A percentile compares a stretch with the other conserved stretches of the same genome.
Conservation (phyloP, 1,284 basidiomycete genomes). For the Trichosporon sp. region DNA sequence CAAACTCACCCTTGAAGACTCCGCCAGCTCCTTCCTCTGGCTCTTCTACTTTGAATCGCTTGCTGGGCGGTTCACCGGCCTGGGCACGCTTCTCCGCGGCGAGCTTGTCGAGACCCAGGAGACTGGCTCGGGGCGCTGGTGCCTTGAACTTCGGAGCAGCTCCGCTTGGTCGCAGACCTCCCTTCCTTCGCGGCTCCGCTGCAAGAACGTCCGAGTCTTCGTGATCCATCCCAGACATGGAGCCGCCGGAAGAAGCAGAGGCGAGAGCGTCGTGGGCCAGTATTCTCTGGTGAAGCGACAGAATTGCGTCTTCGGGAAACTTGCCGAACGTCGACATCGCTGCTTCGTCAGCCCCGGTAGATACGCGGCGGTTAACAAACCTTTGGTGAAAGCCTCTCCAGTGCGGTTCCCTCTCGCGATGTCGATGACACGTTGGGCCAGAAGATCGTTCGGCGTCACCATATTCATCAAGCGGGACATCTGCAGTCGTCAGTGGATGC, state of each 20-base stretch:
- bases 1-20: conserved; percentile 67
- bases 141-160: conserved; percentile 68
- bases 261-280: conserved; percentile 57
- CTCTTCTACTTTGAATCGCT: conserved; percentile 60
- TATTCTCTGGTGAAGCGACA: conserved; percentile 58
- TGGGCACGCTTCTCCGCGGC: conserved; percentile 76
- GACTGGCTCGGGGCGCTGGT: conserved; percentile 66
- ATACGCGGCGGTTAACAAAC: conserved; percentile 36
- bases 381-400: conserved; percentile 60
- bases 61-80: conserved; percentile 55
- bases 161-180: conserved; percentile 67
- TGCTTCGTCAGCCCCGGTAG: conserved; percentile 30
- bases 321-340: conserved; percentile 80
- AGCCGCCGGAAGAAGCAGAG: neutral
- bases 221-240: conserved; percentile 62
- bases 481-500: conserved; percentile 44
- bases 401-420: conserved; percentile 67
- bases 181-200: conserved; percentile 67
- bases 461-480: conserved; percentile 72
- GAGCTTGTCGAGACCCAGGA: conserved; percentile 78
- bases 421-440: conserved; percentile 71
- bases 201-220: conserved; percentile 74
- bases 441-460: conserved; percentile 73
- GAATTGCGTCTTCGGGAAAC: conserved; percentile 64
- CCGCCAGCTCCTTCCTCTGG: conserved; percentile 46